Conservation (phyloP, 2,329 filamentous ascomycete genomes). For the Cladosporium sp. region DNA sequence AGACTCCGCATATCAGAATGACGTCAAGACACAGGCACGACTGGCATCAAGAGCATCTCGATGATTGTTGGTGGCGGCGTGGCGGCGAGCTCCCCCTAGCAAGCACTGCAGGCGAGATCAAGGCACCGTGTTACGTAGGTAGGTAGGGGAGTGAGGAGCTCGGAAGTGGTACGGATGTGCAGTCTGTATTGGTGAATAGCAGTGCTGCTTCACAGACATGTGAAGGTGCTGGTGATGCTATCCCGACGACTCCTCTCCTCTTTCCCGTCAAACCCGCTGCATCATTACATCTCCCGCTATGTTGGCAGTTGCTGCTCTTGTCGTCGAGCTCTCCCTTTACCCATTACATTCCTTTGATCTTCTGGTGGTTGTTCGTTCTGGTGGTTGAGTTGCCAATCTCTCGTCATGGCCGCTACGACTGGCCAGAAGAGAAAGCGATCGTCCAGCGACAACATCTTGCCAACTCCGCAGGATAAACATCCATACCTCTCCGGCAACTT, state of each 20-base stretch:
- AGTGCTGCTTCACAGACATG: slow-evolving; percentile 4
- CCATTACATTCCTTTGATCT: too few species aligned
- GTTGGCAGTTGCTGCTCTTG: not conserved
- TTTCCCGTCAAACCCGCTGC: not conserved
- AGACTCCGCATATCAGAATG: not conserved
- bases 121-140: not conserved
- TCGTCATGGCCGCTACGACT: slow-evolving; percentile 14
- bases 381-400: not conserved
- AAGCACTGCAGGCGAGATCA: not conserved
- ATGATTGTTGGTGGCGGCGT: not conserved
- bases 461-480: slow-evolving; percentile 34
- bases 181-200: too few species aligned
- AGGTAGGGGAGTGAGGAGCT: too few species aligned
- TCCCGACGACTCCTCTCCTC: not conserved
- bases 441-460: slow-evolving; percentile 23
- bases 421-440: slow-evolving; percentile 31
- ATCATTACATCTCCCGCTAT: not conserved
- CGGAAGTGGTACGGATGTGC: not conserved
- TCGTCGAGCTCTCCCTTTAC: not conserved
- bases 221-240: slow-evolving; percentile 8
- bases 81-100: not conserved
- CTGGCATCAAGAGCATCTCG: slow-evolving; percentile 2
- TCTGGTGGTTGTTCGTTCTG: not conserved
- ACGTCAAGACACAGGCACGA: not conserved
- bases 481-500: slow-evolving; percentile 63